Evolutionary conservation across 139 green algal species (phyloP), one percentile per base, ranked within the genome.

Genomic region (Chlorella sp.): DNA sequence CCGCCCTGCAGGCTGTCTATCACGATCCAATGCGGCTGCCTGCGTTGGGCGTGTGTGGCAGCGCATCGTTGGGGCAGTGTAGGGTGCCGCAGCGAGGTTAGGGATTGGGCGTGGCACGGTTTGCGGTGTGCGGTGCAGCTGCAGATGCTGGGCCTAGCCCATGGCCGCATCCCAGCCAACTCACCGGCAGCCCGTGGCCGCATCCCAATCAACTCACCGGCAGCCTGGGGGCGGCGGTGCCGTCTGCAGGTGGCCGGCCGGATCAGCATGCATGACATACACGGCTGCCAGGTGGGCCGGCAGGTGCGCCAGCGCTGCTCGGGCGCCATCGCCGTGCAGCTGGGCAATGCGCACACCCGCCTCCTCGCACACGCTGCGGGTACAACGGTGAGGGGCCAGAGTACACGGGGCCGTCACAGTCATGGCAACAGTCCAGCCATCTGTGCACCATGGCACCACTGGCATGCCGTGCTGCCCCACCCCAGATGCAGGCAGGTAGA

Each of bases 1-100:
- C 94, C 94, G 40, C 94, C 94, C 78, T 93, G 87, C 83, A 94
- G 76, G 40, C 94, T 90, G 81, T 98, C 95, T 60, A 98, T 56
- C 38, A 98, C 88, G 58, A 98, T 28, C 92, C 93, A 98, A 22
- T 96, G 88, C 43, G 88, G 76, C 73, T 86, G 80, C 70, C 89
- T 90, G 81, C 85, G 72, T 11, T 17, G 30, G n/a, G 32, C 13
- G 32, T 32, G 34, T 16, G 67, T 73, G 67, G 22, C 9, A 68
- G n/a, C n/a, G n/a, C n/a, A n/a, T n/a, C n/a, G n/a, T n/a, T n/a
- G n/a, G n/a, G n/a, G n/a, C n/a, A n/a, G n/a, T n/a, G n/a, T n/a
- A n/a, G n/a, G n/a, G n/a, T n/a, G n/a, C n/a, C n/a, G n/a, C n/a
- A n/a, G n/a, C n/a, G n/a, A n/a, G n/a, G n/a, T n/a, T n/a, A n/a